Evolutionary conservation across 225 moss, liverwort and hornwort species (phyloP).

Genomic region (Climacium dendroides): DNA sequence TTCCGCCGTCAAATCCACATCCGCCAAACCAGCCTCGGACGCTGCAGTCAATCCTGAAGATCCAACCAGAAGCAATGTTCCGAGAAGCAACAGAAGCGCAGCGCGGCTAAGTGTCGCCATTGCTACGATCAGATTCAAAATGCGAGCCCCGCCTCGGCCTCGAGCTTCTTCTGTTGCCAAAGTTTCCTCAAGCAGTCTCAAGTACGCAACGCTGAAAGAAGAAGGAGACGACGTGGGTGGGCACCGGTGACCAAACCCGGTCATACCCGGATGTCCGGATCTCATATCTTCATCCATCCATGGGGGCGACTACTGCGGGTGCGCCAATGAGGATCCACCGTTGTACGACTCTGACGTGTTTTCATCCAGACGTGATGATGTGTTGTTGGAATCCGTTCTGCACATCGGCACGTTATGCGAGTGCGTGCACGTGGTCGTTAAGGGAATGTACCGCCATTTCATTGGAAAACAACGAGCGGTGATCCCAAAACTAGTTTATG

Average conservation of each 20-base stretch:
- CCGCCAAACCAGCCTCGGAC: not conserved
- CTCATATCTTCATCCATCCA: not conserved
- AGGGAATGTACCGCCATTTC: not conserved
- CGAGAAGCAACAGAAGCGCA: slow-evolving; percentile 8
- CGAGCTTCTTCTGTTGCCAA: not conserved
- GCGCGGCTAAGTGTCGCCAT: slow-evolving; percentile 10
- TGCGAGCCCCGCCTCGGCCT: not conserved
- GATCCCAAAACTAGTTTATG: no score
- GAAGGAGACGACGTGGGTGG: not conserved
- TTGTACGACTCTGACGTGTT: not conserved
- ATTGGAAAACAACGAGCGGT: no score
- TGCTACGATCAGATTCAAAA: not conserved
- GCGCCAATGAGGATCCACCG: not conserved
- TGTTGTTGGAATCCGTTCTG: not conserved
- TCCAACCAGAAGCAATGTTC: not conserved
- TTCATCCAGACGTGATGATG: not conserved
- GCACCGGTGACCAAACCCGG: not conserved
- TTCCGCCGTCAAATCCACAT: not conserved
- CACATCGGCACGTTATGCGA: not conserved
- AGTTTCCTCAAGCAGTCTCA: not conserved
- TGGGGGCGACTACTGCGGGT: no score
- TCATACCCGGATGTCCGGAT: not conserved
- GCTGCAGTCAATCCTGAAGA: not conserved
- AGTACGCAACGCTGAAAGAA: not conserved
- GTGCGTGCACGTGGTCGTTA: not conserved